Conservation (phyloP, 179 eudicot genomes). For the Spergularia azorica region DNA sequence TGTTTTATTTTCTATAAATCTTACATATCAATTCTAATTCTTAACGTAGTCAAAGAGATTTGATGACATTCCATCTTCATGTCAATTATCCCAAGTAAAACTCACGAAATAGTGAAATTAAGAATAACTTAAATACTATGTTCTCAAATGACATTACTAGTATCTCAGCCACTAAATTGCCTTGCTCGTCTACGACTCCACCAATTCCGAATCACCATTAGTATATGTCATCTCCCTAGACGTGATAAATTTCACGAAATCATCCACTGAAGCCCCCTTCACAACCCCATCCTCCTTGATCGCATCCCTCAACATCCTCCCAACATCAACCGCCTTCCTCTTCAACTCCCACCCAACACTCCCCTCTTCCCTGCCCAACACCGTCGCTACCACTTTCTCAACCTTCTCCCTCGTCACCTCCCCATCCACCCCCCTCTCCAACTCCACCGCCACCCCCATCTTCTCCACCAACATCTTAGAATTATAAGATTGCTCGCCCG, state of each 20-base stretch:
- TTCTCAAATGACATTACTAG: no score
- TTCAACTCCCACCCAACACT: constrained; percentile 47
- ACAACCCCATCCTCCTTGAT: constrained; percentile 31
- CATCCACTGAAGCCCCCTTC: constrained; percentile 61
- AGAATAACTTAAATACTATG: no score
- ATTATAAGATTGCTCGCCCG: constrained; percentile 82
- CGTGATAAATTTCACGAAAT: constrained; percentile 29
- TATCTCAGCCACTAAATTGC: no score
- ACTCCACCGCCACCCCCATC: constrained; percentile 73
- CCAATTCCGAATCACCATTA: no score
- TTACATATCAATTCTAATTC: no score
- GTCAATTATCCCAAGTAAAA: no score
- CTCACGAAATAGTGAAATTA: no score
- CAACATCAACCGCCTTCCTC: constrained; percentile 52
- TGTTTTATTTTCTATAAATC: no score
- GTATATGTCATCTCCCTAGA: not conserved
- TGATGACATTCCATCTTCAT: no score
- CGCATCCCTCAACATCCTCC: constrained; percentile 44
- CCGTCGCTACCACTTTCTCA: constrained; percentile 48
- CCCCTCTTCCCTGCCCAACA: constrained; percentile 46
- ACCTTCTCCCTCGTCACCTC: constrained; percentile 46
- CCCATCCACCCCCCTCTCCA: constrained; percentile 58
- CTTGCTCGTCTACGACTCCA: no score
- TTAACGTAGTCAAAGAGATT: no score
- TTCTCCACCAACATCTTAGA: constrained; percentile 80